Evolutionary conservation across 169 alveolate genomes (phyloP), one percentile per base, ranked within the genome.

Genomic region (Plasmodium inui): DNA sequence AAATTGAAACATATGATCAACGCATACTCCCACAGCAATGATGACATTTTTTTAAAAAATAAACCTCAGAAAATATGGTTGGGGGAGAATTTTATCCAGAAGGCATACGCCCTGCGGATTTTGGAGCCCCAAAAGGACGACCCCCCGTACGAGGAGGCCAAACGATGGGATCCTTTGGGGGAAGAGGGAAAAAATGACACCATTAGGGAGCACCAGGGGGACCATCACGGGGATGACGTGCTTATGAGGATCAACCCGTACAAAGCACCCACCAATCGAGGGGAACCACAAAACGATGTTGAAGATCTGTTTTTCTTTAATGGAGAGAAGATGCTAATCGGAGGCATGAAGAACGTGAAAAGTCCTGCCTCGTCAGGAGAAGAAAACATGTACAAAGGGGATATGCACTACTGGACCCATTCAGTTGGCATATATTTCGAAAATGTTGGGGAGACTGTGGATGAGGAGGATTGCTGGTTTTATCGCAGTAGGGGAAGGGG

Each of bases 381-480:
- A 10, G 41, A 89, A 28, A 81, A 70, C 8, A 26, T 19, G 28
- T 26, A 70, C 55, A 71, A 41, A 19, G 67, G 73, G 72, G 74
- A 80, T n/a, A 70, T 89, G 50, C 80, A 80, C 53, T 89, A 80
- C 72, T 79, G 81, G 44, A 39, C 76, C 6, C 44, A 91, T 57
- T 81, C 92, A 17, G 55, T 91, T 81, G 39, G 78, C 12, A 28
- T 91, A 10, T 91, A 82, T 53, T 91, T 81, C 28, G 95, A 91
- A 72, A 91, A 91, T 57, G 85, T 91, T 1, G 95, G 95, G 3
- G 95, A 91, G 55, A 57, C 17, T 17, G 71, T 91, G 19, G 92
- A 91, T 30, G 86, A 91, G 76, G 61, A 72, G 19, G 92, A 91
- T 2, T 12, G 74, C 7, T 91, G 95, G 95, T 91, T 91, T 91